Evolutionary conservation across 2,329 filamentous ascomycete species (phyloP), one percentile per base, ranked within the genome.

Genomic region (Pezicula carpinea): DNA sequence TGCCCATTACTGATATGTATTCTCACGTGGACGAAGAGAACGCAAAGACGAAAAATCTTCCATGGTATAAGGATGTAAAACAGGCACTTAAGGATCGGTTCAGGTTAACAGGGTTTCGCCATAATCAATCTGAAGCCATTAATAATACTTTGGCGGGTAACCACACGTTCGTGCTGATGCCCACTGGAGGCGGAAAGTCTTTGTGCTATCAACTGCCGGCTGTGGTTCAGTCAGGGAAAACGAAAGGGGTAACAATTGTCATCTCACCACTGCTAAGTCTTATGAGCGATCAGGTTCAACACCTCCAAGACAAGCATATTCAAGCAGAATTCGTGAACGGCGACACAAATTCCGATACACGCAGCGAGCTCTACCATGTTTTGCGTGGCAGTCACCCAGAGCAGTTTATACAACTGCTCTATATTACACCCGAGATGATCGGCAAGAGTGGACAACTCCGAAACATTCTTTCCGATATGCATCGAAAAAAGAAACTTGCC

Each of bases 371-470:
- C 66, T 74, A 95, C 31, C 71, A 76, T 39, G 73, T 79, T 46
- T 67, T 71, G 3, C 76, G 81, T 17, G 74, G 81, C 47, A 66
- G 68, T 3, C 76, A 82, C 21, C 86, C 88, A 0, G 88, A 96
- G 50, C 78, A 86, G 46, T 82, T 82, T 52, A 76, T 97, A 36
- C 87, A 96, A 62, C 73, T 99, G 40, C 79, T 99, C 6, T 99
- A 99, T 59, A 85, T 99, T 42, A 99, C 93, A 0, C 93, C 93
- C 0, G 93, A 99, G 68, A 97, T 97, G 92, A 76, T 99, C 43
- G 89, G 76, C 69, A 92, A 91, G 63, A 99, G 85, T 63, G 65
- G 75, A 35, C 70, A 71, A 2, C 87, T 97, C 65, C 71, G 82
- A 48, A 76, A 74, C 43, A 78, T 75, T 3, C 74, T 99, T 53